Conservation (phyloP, 1,284 basidiomycete genomes). For the Trichosporon ovoides region DNA sequence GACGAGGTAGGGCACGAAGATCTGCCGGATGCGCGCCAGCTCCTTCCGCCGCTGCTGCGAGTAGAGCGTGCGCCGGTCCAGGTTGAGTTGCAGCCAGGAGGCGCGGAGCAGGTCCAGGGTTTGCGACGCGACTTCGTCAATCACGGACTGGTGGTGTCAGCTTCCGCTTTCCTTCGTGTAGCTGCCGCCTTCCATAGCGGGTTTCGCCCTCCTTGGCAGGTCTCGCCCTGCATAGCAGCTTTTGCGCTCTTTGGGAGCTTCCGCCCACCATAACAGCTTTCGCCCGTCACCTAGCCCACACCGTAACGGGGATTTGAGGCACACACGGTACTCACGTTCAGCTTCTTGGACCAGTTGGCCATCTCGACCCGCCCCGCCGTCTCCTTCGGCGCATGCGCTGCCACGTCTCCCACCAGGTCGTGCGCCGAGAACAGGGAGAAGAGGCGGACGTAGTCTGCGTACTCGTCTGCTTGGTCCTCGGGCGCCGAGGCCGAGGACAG, state of each 20-base stretch:
- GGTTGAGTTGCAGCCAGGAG: constrained; percentile 52
- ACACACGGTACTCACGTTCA: background rate
- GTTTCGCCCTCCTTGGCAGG: no score
- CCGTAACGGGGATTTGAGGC: no score
- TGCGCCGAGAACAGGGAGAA: constrained; percentile 37
- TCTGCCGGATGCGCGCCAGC: constrained; percentile 72
- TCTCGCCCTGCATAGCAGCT: no score
- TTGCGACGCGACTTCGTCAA: constrained; percentile 8
- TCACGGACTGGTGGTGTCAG: background rate
- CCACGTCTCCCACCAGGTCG: constrained; percentile 37
- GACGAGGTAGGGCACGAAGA: constrained; percentile 86
- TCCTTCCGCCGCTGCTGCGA: constrained; percentile 62
- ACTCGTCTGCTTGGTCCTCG: constrained; percentile 29
- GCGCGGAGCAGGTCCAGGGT: constrained; percentile 50
- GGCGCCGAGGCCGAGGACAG: constrained; percentile 3
- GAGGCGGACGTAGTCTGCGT: constrained; percentile 29
- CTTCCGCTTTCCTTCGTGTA: background rate
- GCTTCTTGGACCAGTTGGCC: constrained; percentile 29
- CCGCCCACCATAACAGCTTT: no score
- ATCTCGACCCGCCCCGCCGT: constrained; percentile 39
- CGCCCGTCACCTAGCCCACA: no score
- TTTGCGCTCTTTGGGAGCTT: no score
- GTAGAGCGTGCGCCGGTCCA: constrained; percentile 14
- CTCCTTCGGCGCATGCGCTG: constrained; percentile 25
- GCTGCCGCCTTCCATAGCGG: no score